Conservation (phyloP, 805 yeast species). For the Candida tallmaniae region DNA sequence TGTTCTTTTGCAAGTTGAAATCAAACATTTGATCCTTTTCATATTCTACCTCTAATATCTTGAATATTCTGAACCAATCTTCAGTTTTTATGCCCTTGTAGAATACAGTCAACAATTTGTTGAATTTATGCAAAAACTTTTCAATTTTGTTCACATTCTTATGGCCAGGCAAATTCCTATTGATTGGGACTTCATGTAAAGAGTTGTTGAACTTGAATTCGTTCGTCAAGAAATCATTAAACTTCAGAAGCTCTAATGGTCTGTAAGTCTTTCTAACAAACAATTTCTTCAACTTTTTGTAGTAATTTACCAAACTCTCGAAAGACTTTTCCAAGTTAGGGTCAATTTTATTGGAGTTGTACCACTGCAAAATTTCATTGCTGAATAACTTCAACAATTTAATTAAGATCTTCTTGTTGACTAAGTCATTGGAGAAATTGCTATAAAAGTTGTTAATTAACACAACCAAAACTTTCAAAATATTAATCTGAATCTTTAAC, state of each 20-base stretch:
- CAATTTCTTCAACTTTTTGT: slow-evolving; percentile 61
- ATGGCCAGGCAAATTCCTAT: slow-evolving; percentile 42
- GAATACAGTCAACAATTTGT: slow-evolving; percentile 53
- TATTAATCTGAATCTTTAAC: slow-evolving; percentile 76
- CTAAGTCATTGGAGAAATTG: slow-evolving; percentile 68
- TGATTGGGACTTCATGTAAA: slow-evolving; percentile 43
- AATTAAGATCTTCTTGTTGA: slow-evolving; percentile 55
- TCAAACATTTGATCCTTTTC: slow-evolving; percentile 56
- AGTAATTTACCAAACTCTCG: slow-evolving; percentile 41
- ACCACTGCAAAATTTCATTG: slow-evolving; percentile 54
- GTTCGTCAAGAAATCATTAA: slow-evolving; percentile 34
- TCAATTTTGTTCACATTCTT: slow-evolving; percentile 49
- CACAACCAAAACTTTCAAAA: slow-evolving; percentile 68
- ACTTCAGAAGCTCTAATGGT: slow-evolving; percentile 44
- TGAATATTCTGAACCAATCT: slow-evolving; percentile 79
- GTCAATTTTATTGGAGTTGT: slow-evolving; percentile 39
- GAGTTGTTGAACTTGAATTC: slow-evolving; percentile 39
- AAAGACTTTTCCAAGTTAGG: slow-evolving; percentile 29
- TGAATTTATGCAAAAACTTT: slow-evolving; percentile 58
- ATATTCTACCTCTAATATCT: slow-evolving; percentile 65
- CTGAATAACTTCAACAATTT: slow-evolving; percentile 65
- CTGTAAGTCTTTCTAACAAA: slow-evolving; percentile 69
- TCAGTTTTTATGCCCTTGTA: slow-evolving; percentile 53
- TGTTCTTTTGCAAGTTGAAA: slow-evolving; percentile 39
- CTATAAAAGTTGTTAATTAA: slow-evolving; percentile 69